These are phyloP conservation scores for Gossypium lobatum DNA, from an alignment of 441 rosid species.

Conservation along the genomic window DNA sequence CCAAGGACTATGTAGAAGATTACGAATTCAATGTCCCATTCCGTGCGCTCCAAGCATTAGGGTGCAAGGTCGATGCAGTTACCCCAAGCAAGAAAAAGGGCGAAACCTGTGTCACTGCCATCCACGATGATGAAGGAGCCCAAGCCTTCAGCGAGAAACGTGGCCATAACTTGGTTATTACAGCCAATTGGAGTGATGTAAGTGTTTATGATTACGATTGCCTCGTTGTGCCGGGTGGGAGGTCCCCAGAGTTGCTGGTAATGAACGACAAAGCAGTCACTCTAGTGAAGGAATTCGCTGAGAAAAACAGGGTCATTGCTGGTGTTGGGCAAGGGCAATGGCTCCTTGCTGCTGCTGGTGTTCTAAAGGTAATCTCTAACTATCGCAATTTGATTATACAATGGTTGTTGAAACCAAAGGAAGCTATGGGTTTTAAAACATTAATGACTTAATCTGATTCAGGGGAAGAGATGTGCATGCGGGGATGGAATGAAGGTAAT, in stretches of 20 bases:
- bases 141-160: constrained; percentile 39
- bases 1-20: constrained; percentile 49
- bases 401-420: background rate
- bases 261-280: constrained; percentile 30
- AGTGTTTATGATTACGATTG: constrained; percentile 36
- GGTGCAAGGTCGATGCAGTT: constrained; percentile 39
- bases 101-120: constrained; percentile 36
- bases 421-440: background rate
- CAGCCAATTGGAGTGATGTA: constrained; percentile 34
- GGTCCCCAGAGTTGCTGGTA: constrained; percentile 42
- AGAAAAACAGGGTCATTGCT: constrained; percentile 33
- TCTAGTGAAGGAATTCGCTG: constrained; percentile 32
- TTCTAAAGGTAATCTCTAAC: constrained; percentile 29
- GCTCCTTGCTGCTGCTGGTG: constrained; percentile 38
- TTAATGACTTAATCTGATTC: background rate
- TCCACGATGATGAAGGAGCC: constrained; percentile 39
- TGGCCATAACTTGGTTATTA: constrained; percentile 37
- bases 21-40: constrained; percentile 41
- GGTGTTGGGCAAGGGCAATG: constrained; percentile 42
- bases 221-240: constrained; percentile 43
- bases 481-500: constrained; percentile 11
- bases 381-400: background rate
- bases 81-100: constrained; percentile 44
- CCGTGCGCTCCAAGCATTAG: constrained; percentile 42
- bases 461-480: constrained; percentile 12